phyloP scores from a whole-genome alignment of 2,329 filamentous ascomycete genomes.

The Aspergillus pseudonomiae region DNA sequence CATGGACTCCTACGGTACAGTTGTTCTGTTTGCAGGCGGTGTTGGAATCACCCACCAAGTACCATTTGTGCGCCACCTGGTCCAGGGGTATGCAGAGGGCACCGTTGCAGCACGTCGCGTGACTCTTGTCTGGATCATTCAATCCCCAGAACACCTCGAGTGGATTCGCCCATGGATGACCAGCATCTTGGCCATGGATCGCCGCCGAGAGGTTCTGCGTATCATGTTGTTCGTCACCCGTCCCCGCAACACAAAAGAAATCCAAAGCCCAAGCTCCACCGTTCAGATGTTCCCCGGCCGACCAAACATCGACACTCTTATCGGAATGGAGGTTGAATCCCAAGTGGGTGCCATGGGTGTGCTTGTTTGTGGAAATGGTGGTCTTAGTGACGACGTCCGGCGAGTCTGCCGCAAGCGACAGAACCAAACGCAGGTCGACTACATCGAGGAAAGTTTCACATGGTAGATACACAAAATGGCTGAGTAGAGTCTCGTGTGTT shows the following conservation, averaged over 20 bases:
- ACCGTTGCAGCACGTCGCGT: constrained; percentile 80
- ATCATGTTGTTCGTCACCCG: constrained; percentile 90
- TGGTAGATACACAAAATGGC: constrained; percentile 36
- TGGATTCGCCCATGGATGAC: constrained; percentile 91
- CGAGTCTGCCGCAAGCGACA: constrained; percentile 68
- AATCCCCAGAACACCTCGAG: constrained; percentile 83
- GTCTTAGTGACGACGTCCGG: constrained; percentile 74
- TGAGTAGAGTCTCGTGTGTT: neutral
- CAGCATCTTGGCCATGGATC: constrained; percentile 74
- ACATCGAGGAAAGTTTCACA: constrained; percentile 74
- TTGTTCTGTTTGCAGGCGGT: constrained; percentile 86
- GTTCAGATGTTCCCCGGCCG: constrained; percentile 92
- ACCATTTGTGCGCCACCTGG: constrained; percentile 78
- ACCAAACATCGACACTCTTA: constrained; percentile 77
- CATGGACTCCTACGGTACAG: constrained; percentile 89
- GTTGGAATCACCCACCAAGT: constrained; percentile 96
- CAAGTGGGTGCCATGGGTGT: constrained; percentile 89
- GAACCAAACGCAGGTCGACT: constrained; percentile 66
- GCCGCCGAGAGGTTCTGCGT: constrained; percentile 77
- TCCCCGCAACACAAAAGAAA: constrained; percentile 80
- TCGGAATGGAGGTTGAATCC: constrained; percentile 78
- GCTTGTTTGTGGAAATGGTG: constrained; percentile 75
- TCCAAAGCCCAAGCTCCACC: constrained; percentile 73
- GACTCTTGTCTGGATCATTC: constrained; percentile 89
- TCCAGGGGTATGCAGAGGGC: constrained; percentile 68